Conservation (phyloP, 441 rosid species). For the Gossypium gossypioides region DNA sequence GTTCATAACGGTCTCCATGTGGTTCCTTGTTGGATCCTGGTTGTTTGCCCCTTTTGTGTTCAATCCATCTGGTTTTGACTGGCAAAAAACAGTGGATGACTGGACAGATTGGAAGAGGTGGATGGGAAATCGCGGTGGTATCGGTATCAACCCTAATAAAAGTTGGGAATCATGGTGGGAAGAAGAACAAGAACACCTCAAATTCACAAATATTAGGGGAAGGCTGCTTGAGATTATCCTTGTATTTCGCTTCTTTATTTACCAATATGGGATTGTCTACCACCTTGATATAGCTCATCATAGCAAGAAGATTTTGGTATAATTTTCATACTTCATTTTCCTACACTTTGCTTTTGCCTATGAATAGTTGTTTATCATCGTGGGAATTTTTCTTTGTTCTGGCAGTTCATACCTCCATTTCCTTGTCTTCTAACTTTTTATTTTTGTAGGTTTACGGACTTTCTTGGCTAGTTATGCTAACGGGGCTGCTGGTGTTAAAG, state of each 20-base stretch:
- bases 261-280: conserved; percentile 89
- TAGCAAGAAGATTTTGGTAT: conserved; percentile 54
- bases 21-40: conserved; percentile 96
- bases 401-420: not conserved
- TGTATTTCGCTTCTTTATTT: conserved; percentile 67
- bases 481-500: conserved; percentile 65
- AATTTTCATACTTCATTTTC: not conserved
- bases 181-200: conserved; percentile 75
- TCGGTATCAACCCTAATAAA: conserved; percentile 58
- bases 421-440: not conserved
- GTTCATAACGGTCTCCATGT: conserved; percentile 69
- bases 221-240: conserved; percentile 65
- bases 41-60: conserved; percentile 86
- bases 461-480: conserved; percentile 70
- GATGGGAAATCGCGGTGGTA: conserved; percentile 93
- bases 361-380: not conserved
- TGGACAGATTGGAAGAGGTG: conserved; percentile 98
- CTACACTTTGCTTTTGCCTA: conserved; percentile 4
- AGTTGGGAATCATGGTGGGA: conserved; percentile 99
- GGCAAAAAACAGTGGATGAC: conserved; percentile 96
- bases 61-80: conserved; percentile 92
- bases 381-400: not conserved
- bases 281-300: conserved; percentile 76
- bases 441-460: conserved; percentile 65
- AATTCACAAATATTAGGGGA: conserved; percentile 58